A percentile compares a stretch with the other conserved stretches of the same genome.
Conservation (phyloP, 2,329 filamentous ascomycete genomes). For the Verticillium nubilum region DNA sequence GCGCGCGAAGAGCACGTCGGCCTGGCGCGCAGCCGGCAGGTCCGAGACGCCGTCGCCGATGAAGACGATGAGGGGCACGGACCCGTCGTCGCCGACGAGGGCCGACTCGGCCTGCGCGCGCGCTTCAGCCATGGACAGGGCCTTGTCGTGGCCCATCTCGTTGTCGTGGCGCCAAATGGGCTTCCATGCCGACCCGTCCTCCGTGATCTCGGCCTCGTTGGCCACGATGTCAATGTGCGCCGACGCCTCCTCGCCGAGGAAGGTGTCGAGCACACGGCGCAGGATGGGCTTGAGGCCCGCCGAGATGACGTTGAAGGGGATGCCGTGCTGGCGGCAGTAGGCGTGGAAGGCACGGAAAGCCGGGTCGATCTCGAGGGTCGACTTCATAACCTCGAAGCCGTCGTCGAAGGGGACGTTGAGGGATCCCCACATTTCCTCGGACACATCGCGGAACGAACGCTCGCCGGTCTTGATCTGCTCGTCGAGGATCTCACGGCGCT, state of each 20-base stretch:
- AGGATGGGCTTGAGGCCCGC: slow-evolving; percentile 62
- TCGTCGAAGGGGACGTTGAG: slow-evolving; percentile 62
- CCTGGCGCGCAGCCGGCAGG: slow-evolving; percentile 58
- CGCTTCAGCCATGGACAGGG: slow-evolving; percentile 56
- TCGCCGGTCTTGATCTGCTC: slow-evolving; percentile 60
- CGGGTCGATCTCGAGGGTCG: slow-evolving; percentile 56
- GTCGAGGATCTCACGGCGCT: slow-evolving; percentile 51
- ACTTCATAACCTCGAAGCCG: slow-evolving; percentile 60
- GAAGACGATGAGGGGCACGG: slow-evolving; percentile 62
- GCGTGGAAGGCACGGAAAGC: slow-evolving; percentile 60
- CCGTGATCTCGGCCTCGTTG: slow-evolving; percentile 57
- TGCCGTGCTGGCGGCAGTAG: slow-evolving; percentile 56
- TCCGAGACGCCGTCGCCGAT: slow-evolving; percentile 67
- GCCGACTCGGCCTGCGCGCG: slow-evolving; percentile 37
- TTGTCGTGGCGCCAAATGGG: slow-evolving; percentile 63
- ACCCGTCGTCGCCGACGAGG: slow-evolving; percentile 50
- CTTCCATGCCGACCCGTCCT: slow-evolving; percentile 56
- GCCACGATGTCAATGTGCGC: slow-evolving; percentile 61
- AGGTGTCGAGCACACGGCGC: slow-evolving; percentile 55
- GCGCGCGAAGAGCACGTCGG: slow-evolving; percentile 63
- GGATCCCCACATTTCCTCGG: slow-evolving; percentile 67
- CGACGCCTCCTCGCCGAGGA: slow-evolving; percentile 55
- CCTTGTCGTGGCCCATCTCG: slow-evolving; percentile 63
- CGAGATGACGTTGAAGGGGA: slow-evolving; percentile 66
- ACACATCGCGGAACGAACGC: slow-evolving; percentile 63